phyloP scores from a whole-genome alignment of 768 basidiomycete genomes.

The Leccinum fibrillosum region DNA sequence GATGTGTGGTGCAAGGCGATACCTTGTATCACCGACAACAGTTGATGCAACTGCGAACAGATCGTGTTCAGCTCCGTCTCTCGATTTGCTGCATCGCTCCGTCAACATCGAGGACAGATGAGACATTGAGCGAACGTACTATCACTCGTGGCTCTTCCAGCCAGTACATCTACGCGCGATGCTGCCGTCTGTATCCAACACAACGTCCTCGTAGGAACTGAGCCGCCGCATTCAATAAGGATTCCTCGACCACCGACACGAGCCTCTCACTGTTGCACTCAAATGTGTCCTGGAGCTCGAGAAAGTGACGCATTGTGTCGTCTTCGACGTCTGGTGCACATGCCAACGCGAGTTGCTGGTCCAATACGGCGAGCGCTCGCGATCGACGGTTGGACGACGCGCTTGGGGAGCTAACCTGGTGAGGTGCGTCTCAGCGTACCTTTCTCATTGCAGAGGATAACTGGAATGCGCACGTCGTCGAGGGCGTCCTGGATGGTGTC shows the following conservation, averaged over 20 bases:
- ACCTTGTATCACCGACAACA: conserved; percentile 75
- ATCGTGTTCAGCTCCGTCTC: conserved; percentile 47
- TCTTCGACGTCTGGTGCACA: conserved; percentile 41
- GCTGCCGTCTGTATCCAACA: conserved; percentile 57
- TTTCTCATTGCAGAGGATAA: neutral
- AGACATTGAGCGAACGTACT: conserved; percentile 27
- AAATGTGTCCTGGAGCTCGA: conserved; percentile 72
- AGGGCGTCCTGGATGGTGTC: conserved; percentile 55
- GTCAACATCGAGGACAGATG: conserved; percentile 3
- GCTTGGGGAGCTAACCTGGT: conserved; percentile 62
- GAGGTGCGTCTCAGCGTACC: conserved; percentile 11
- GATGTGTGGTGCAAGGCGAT: conserved; percentile 62
- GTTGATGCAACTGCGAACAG: conserved; percentile 51
- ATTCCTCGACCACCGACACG: neutral
- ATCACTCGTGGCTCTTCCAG: conserved; percentile 44
- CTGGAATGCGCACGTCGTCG: conserved; percentile 54
- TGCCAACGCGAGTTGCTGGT: conserved; percentile 51
- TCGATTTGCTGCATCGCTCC: conserved; percentile 34
- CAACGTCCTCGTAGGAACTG: conserved; percentile 68
- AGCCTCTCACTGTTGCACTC: conserved; percentile 71
- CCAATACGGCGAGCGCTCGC: conserved; percentile 54
- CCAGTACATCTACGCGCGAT: conserved; percentile 46
- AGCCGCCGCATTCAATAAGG: conserved; percentile 6
- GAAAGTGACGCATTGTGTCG: conserved; percentile 50
- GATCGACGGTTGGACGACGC: conserved; percentile 50